Conservation (phyloP, 768 basidiomycete species). For the Termitomyces eurrhizus region DNA sequence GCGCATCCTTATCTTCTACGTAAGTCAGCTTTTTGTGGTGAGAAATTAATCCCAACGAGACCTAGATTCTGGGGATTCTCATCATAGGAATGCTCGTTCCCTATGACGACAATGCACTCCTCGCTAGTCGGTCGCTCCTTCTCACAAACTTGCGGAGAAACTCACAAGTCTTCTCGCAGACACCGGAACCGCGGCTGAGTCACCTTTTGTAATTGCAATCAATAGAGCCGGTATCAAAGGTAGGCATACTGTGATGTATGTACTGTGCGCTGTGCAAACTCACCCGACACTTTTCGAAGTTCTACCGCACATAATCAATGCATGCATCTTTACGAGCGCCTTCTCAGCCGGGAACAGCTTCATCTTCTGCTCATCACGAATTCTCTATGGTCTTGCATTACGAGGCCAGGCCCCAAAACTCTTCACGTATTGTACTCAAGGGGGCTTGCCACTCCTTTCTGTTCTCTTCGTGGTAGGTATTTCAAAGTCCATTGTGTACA, state of each 20-base stretch:
- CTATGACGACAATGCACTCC: slow-evolving; percentile 53
- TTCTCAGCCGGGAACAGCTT: slow-evolving; percentile 71
- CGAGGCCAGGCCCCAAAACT: slow-evolving; percentile 47
- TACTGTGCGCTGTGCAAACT: not conserved
- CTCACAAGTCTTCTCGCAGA: slow-evolving; percentile 16
- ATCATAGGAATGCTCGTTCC: slow-evolving; percentile 81
- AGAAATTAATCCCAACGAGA: not conserved
- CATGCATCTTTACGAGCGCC: slow-evolving; percentile 63
- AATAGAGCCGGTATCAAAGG: slow-evolving; percentile 66
- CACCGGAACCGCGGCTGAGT: slow-evolving; percentile 64
- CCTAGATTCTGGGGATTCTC: slow-evolving; percentile 61
- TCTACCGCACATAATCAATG: slow-evolving; percentile 70
- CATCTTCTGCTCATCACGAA: slow-evolving; percentile 52
- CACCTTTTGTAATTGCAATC: slow-evolving; percentile 86
- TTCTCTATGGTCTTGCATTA: slow-evolving; percentile 49
- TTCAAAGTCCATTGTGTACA: not conserved
- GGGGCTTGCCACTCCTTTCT: slow-evolving; percentile 42
- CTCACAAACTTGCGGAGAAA: not conserved
- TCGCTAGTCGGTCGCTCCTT: slow-evolving; percentile 26
- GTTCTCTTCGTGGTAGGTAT: slow-evolving; percentile 31
- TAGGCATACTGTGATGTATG: slow-evolving; percentile 13
- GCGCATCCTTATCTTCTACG: slow-evolving; percentile 78
- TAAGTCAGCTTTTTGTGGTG: slow-evolving; percentile 21
- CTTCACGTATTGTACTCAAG: slow-evolving; percentile 41
- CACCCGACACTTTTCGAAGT: slow-evolving; percentile 23